These are phyloP conservation scores for Xerocomus amazonicus DNA, from an alignment of 1,284 basidiomycete species.

Conservation along the genomic window DNA sequence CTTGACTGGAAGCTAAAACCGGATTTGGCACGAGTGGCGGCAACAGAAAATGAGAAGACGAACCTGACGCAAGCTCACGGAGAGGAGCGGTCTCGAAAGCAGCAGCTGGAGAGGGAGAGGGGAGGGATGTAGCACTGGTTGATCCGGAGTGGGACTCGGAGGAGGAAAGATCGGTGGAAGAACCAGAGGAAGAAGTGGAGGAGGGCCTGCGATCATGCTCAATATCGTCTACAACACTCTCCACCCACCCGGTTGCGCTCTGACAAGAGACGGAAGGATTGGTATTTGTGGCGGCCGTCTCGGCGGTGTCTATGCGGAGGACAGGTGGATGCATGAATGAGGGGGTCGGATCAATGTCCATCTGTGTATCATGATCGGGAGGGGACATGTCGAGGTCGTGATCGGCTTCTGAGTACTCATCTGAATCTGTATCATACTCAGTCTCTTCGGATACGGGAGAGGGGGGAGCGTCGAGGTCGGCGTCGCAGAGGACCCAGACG, in stretches of 20 bases:
- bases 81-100: slow-evolving; percentile 4
- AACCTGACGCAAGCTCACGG: slow-evolving; percentile 6
- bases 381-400: slow-evolving; percentile 32
- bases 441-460: slow-evolving; percentile 31
- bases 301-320: slow-evolving; percentile 36
- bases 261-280: slow-evolving; percentile 17
- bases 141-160: slow-evolving; percentile 27
- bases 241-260: slow-evolving; percentile 5
- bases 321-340: slow-evolving; percentile 54
- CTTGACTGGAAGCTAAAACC: slow-evolving; percentile 12
- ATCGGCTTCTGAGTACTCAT: slow-evolving; percentile 35
- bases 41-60: not conserved
- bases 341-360: slow-evolving; percentile 28
- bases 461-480: slow-evolving; percentile 43
- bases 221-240: slow-evolving; percentile 11
- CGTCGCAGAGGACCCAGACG: slow-evolving; percentile 71
- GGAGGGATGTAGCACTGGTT: slow-evolving; percentile 31
- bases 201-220: slow-evolving; percentile 22
- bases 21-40: slow-evolving; percentile 1
- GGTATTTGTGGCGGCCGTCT: slow-evolving; percentile 15
- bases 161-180: slow-evolving; percentile 25
- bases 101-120: slow-evolving; percentile 21
- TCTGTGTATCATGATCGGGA: slow-evolving; percentile 20
- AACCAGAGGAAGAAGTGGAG: slow-evolving; percentile 18
- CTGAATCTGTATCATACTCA: slow-evolving; percentile 35